Base-by-base conservation (phyloP, 2,329 filamentous ascomycete genomes). In the Pseudogymnoascus verrucosus region DNA sequence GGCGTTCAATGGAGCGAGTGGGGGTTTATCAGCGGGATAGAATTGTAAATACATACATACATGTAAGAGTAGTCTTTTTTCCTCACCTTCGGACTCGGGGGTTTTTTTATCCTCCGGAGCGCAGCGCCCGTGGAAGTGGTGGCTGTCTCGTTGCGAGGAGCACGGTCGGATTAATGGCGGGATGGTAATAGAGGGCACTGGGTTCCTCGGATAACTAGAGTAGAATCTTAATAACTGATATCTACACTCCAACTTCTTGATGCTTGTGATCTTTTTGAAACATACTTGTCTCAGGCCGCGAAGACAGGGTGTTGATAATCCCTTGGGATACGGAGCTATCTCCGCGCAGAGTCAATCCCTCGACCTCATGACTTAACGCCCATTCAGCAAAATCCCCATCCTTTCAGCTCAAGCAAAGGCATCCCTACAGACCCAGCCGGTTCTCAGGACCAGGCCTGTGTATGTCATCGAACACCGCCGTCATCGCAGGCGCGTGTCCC, bases 161-260 rank as follows among this genome's bases (percentile, higher is more conserved):
- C 47, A 54, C 26, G 26, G 47, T 54, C 47, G 47, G 47, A 54
- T 54, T 54, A 28, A 54, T 54, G 47, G 47, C 16, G 23, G 42
- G 47, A 54, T n/a, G 47, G 47, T 54, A 54, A 54, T 54, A 54
- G 47, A 54, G 47, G 47, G 5, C 47, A 11, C 10, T 16, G 47
- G 47, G 47, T 54, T 54, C 14, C 47, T 54, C 47, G 47, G 31
- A 54, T 54, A 54, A 54, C 23, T 54, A 31, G 47, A 54, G 47
- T 54, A 54, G 47, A 54, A 54, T 54, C 47, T 31, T 54, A 54
- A 54, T 54, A n/a, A 54, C 47, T 31, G 47, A 54, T 54, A 54
- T 54, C 47, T 54, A 54, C 47, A 54, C 47, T 54, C 31, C 2
- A 31, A 31, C 7, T 16, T 54, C n/a, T 16, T 54, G 6, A 54